A percentile compares a stretch with the other conserved stretches of the same genome.
These are phyloP conservation scores for Artemisia argyi DNA, from an alignment of 129 eudicot genomes.

Conservation along the genomic window DNA sequence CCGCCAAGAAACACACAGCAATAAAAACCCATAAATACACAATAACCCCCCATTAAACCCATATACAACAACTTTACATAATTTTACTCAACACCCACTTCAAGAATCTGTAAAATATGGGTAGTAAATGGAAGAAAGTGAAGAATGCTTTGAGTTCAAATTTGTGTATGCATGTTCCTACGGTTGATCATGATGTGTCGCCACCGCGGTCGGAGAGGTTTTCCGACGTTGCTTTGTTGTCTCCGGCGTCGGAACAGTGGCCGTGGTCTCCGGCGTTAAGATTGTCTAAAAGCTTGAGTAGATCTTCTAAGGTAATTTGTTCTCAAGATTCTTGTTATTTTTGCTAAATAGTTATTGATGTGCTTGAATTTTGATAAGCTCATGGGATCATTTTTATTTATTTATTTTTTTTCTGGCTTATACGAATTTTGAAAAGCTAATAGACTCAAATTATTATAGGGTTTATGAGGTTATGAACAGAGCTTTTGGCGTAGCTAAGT, in stretches of 20 bases:
- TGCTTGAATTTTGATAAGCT: too few relatives aligned
- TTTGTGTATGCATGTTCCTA: constrained; percentile 39
- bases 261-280: constrained; percentile 44
- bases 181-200: constrained; percentile 25
- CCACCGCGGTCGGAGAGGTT: constrained; percentile 47
- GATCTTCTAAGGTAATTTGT: constrained; percentile 74
- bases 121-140: constrained; percentile 41
- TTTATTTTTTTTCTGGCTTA: too few relatives aligned
- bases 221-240: constrained; percentile 54
- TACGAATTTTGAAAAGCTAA: too few relatives aligned
- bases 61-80: constrained; percentile 14
- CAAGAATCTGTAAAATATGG: constrained; percentile 22
- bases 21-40: constrained; percentile 14
- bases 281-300: constrained; percentile 59
- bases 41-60: constrained; percentile 1
- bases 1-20: constrained; percentile 11
- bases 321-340: not conserved
- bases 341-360: not conserved
- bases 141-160: constrained; percentile 37
- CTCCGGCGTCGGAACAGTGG: constrained; percentile 38
- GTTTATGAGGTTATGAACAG: too few relatives aligned
- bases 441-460: too few relatives aligned
- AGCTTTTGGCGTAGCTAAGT: too few relatives aligned
- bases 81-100: constrained; percentile 19
- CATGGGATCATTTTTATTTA: too few relatives aligned